Evolutionary conservation across 1,139 yeast genomes (phyloP), one percentile per base, ranked within the genome.

Genomic region (Magnusiomyces paraingens): DNA sequence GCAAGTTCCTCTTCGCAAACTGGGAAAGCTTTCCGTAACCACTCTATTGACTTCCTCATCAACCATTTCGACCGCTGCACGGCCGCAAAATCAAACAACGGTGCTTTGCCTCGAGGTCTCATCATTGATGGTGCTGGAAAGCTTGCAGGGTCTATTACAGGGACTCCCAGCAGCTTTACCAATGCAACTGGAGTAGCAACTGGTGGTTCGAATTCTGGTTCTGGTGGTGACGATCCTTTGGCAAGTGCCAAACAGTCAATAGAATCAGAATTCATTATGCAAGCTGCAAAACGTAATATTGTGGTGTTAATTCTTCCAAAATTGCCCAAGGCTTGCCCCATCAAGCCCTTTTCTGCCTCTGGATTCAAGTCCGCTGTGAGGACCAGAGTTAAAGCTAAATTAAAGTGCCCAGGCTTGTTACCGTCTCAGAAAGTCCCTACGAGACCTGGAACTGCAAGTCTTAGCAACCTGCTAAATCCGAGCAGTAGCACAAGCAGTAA

Each of bases 271-370:
- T 44, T 44, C 29, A 26, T 44, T 38, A 44, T 44, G 26, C 38
- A 44, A 29, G 47, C 47, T 10, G 47, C 47, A 11, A 44, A 44
- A 29, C 47, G 47, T 14, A 44, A 44, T 38, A 44, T 44, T 44
- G 47, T 29, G 10, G 38, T 15, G 22, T 44, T 44, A 8, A n/a
- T 44, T 44, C 12, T 44, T 2, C 47, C 47, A 14, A 36, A 26
- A 15, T 12, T 44, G 18, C 47, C 47, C n/a, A 36, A 18, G 3
- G 38, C 26, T 18, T 5, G 20, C 17, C 5, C 2, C 14, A 11
- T 44, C 3, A 44, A 44, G 29, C 47, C 47, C 2, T 44, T 44
- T 8, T 26, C 32, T 26, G 32, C 32, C 32, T 26, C 32, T 8
- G 32, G 32, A 8, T 26, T 26, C 32, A 26, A 26, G 32, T 26